Evolutionary conservation across 2,329 filamentous ascomycete species (phyloP).

Genomic region (Fusarium phyllophilum): DNA sequence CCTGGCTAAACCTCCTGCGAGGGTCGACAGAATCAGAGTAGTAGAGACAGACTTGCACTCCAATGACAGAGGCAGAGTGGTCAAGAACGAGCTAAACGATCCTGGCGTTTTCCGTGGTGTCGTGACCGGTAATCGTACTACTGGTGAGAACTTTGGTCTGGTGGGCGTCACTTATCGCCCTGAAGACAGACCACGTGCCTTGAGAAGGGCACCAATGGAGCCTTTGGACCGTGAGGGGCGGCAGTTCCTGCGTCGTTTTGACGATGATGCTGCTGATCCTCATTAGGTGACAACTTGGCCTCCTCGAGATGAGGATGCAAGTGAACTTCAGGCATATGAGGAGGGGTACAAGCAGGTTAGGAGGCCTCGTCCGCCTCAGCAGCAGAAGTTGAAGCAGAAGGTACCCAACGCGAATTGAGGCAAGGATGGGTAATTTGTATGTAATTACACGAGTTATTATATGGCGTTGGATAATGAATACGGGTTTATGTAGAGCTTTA

Average conservation of each 20-base stretch:
- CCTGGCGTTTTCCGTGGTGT: no score
- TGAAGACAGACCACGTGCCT: no score
- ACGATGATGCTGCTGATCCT: conserved; percentile 2
- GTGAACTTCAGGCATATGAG: conserved; percentile 2
- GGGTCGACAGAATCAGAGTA: no score
- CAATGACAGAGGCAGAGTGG: no score
- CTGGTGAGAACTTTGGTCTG: no score
- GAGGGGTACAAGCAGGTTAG: not conserved
- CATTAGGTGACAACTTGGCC: conserved; percentile 12
- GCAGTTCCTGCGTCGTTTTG: not conserved
- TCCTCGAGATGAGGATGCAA: conserved; percentile 5
- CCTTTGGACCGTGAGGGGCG: conserved; percentile 3
- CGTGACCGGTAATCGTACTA: no score
- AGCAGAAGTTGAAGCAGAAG: not conserved
- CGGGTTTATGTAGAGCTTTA: not conserved
- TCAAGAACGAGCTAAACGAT: no score
- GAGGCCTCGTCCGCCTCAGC: not conserved
- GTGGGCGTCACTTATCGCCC: no score
- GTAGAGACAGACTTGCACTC: no score
- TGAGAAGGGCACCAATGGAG: not conserved
- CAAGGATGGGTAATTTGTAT: not conserved
- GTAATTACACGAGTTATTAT: rapidly evolving
- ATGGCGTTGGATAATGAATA: not conserved
- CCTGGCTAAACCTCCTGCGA: no score
- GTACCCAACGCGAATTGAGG: not conserved